Percentiles rank a stretch among this genome's conserved stretches.
Conservation (phyloP, 148 eudicot genomes). For the Dysphania ambrosioides region DNA sequence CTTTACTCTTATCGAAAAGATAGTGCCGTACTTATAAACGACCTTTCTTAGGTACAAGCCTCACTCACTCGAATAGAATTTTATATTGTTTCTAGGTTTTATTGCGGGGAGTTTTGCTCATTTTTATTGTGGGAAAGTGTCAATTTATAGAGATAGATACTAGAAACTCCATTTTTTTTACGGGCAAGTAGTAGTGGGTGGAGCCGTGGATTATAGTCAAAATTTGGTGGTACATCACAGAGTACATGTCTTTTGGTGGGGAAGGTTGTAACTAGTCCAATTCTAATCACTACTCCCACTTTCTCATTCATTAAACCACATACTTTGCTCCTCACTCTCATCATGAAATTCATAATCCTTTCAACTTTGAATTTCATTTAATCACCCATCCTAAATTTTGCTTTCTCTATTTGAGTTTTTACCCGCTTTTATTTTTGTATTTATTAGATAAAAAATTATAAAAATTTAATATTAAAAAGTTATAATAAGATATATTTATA, state of each 20-base stretch:
- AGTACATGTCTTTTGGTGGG: slow-evolving; percentile 28
- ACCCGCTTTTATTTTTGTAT: no score
- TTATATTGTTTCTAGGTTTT: slow-evolving; percentile 9
- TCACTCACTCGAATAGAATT: background rate
- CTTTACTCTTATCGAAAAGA: background rate
- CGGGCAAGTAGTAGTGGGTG: background rate
- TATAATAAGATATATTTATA: no score
- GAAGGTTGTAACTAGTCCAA: slow-evolving; percentile 23
- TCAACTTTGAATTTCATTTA: no score
- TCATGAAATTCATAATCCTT: background rate
- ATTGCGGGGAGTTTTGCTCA: slow-evolving; percentile 14
- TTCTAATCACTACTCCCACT: background rate
- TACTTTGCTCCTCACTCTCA: background rate
- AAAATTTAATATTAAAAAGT: no score
- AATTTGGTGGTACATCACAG: slow-evolving; percentile 14
- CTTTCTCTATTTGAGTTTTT: no score
- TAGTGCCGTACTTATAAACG: slow-evolving; percentile 35
- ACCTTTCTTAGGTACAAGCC: slow-evolving; percentile 19
- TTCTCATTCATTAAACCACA: background rate
- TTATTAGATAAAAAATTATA: no score
- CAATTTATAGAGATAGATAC: background rate
- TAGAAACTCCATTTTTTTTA: background rate
- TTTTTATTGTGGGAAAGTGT: background rate
- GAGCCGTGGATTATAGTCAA: background rate
- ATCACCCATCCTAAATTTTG: no score